phyloP scores from a whole-genome alignment of 495 filamentous ascomycete genomes.

The Xylaria telfairii region DNA sequence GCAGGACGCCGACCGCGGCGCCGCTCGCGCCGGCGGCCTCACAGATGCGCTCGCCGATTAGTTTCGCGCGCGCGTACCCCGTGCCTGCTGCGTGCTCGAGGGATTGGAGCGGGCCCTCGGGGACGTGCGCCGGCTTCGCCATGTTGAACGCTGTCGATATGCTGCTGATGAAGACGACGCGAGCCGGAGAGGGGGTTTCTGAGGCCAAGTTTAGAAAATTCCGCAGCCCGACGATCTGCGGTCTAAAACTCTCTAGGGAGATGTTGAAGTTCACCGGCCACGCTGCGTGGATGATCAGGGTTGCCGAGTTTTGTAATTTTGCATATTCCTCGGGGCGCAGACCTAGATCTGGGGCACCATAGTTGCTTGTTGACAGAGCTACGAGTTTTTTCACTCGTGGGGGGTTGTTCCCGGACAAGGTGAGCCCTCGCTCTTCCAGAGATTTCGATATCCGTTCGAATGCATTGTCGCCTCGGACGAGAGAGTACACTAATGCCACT shows the following conservation, averaged over 20 bases:
- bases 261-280: conserved; percentile 78
- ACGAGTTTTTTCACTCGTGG: conserved; percentile 27
- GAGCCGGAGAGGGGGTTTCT: conserved; percentile 45
- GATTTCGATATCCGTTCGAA: conserved; percentile 42
- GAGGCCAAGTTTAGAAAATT: conserved; percentile 65
- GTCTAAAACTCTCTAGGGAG: conserved; percentile 60
- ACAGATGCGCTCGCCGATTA: conserved; percentile 60
- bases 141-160: conserved; percentile 55
- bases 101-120: conserved; percentile 49
- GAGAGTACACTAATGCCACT: conserved; percentile 57
- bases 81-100: conserved; percentile 51
- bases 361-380: conserved; percentile 40
- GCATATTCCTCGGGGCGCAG: conserved; percentile 42
- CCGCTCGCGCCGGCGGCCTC: conserved; percentile 46
- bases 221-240: conserved; percentile 60
- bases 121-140: conserved; percentile 39
- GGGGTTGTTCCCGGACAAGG: conserved; percentile 30
- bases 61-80: conserved; percentile 66
- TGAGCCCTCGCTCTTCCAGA: conserved; percentile 45
- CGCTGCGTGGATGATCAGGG: conserved; percentile 66
- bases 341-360: conserved; percentile 52
- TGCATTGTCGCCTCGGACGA: conserved; percentile 52
- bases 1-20: conserved; percentile 54
- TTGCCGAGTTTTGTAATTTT: conserved; percentile 49
- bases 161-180: conserved; percentile 60